phyloP scores from a whole-genome alignment of 495 filamentous ascomycete genomes.

The Penicillium pulvis region DNA sequence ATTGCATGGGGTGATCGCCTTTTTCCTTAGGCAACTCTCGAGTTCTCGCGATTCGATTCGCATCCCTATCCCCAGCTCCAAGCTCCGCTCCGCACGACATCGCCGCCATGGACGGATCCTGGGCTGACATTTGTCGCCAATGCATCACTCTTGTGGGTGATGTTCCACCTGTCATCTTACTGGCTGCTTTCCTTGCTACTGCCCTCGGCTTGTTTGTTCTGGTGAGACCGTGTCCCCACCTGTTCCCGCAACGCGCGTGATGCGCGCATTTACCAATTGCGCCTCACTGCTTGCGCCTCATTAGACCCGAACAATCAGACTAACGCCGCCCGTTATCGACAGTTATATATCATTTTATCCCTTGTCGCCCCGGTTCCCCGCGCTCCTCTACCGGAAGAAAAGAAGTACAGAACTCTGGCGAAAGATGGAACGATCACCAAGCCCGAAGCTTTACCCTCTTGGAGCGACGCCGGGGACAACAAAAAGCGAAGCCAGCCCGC shows the following conservation, averaged over 20 bases:
- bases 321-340: not conserved
- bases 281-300: not conserved
- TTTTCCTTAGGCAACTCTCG: slow-evolving; percentile 27
- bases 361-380: slow-evolving; percentile 82
- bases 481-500: slow-evolving; percentile 34
- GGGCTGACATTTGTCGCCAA: slow-evolving; percentile 37
- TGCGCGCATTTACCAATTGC: not conserved
- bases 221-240: slow-evolving; percentile 31
- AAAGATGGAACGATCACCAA: slow-evolving; percentile 61
- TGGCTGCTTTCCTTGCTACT: slow-evolving; percentile 33
- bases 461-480: slow-evolving; percentile 70
- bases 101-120: slow-evolving; percentile 35
- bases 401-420: slow-evolving; percentile 76
- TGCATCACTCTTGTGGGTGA: slow-evolving; percentile 33
- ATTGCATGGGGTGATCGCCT: slow-evolving; percentile 36
- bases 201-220: slow-evolving; percentile 38
- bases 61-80: slow-evolving; percentile 11
- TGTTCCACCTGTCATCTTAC: slow-evolving; percentile 34
- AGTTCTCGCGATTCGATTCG: slow-evolving; percentile 15
- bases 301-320: not conserved
- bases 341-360: slow-evolving; percentile 73
- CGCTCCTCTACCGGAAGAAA: slow-evolving; percentile 72
- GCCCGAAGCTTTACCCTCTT: slow-evolving; percentile 73
- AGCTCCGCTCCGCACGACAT: slow-evolving; percentile 11
- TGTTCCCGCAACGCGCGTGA: slow-evolving; percentile 1